Evolutionary conservation across 352 stramenopile species (phyloP), one percentile per base, ranked within the genome.

Genomic region (Globisporangium megalacanthum): DNA sequence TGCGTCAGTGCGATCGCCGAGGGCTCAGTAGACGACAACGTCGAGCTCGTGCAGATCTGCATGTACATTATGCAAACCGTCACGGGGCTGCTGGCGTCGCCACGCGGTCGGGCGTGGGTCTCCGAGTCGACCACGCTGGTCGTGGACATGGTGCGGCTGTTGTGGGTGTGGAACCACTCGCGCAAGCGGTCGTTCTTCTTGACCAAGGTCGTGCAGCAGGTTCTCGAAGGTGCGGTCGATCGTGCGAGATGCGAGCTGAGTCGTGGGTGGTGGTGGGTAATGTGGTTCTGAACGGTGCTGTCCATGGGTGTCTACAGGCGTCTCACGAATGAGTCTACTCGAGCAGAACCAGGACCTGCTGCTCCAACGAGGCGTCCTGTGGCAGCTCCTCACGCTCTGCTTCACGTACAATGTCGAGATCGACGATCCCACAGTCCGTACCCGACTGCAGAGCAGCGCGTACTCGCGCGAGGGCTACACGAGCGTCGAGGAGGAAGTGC

Each of bases 131-230:
- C 68, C 19, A 91, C 77, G 11, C 59, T 95, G 8, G 53, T 89
- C 33, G 59, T 83, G 22, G 84, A 95, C 50, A 80, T 92, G 69
- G 72, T 77, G 49, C 81, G 72, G 4, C 66, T 92, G 42, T 48
- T 94, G 9, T 94, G 83, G 83, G 52, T 87, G 14, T 93, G 79
- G 81, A 87, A 89, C 36, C 73, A 86, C 52, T 50, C 75, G 10
- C 52, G 42, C 19, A 45, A 69, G 9, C 65, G 77, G 15, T 72
- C 66, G 1, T 77, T 88, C 25, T 60, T 79, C 5, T 22, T 92
- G 31, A 85, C 73, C 5, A 88, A 90, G 58, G 77, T 89, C 33
- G 68, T 68, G 3, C 77, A 89, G 41, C 83, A 93, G 65, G 70
- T 83, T 37, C 77, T 95, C 22, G 82, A 92, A 83, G 74, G 82